These are phyloP conservation scores for Leavenworthia alabamica DNA, from an alignment of 345 rosid genomes.

Conservation along the genomic window DNA sequence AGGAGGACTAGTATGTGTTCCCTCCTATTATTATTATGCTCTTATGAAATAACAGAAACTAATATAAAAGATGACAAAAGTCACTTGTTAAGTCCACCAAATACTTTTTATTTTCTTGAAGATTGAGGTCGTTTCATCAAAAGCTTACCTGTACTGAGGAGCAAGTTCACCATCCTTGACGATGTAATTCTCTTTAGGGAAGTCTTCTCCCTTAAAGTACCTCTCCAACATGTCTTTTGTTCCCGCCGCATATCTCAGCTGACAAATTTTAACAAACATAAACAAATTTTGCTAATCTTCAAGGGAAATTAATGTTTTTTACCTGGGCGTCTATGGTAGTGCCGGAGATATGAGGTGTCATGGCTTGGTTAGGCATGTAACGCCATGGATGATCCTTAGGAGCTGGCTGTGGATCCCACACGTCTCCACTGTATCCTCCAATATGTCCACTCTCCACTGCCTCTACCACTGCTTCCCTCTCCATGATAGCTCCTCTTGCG, in stretches of 20 bases:
- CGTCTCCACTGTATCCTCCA: constrained; percentile 95
- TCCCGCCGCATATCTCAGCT: constrained; percentile 91
- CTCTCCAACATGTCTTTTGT: constrained; percentile 85
- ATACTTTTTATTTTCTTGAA: background rate
- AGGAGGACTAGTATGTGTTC: background rate
- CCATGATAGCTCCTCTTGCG: constrained; percentile 96
- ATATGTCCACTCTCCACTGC: constrained; percentile 79
- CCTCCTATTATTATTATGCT: background rate
- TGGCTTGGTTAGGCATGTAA: constrained; percentile 95
- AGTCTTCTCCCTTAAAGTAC: constrained; percentile 87
- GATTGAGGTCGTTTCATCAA: background rate
- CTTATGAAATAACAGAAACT: background rate
- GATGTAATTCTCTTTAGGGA: constrained; percentile 67
- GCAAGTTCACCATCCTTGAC: constrained; percentile 83
- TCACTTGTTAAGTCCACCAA: background rate
- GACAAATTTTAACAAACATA: background rate
- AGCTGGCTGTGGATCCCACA: constrained; percentile 93
- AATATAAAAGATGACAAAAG: background rate
- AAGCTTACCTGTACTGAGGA: constrained; percentile 59
- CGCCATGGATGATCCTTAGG: constrained; percentile 99
- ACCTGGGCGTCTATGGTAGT: constrained; percentile 97
- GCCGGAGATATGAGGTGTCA: constrained; percentile 98
- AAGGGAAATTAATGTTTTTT: background rate
- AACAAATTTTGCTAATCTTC: background rate
- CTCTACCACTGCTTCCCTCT: constrained; percentile 78